phyloP scores from a whole-genome alignment of 2,329 filamentous ascomycete genomes.

The Cadophora malorum region DNA sequence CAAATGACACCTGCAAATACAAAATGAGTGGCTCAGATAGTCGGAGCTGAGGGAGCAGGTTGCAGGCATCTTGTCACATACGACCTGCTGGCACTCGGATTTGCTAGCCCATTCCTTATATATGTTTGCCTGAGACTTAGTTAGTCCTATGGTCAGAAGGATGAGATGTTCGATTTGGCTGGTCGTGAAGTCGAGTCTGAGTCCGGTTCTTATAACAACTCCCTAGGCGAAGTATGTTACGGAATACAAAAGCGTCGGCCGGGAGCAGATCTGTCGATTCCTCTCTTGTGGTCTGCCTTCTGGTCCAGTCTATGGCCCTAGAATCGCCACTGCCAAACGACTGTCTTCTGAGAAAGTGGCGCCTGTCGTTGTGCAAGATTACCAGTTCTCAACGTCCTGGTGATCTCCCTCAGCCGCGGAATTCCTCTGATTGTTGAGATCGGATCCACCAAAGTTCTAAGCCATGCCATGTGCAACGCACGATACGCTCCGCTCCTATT shows the following conservation, averaged over 20 bases:
- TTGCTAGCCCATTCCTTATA: background rate
- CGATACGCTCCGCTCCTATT: background rate
- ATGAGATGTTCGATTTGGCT: background rate
- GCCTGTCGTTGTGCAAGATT: background rate
- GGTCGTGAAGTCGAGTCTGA: background rate
- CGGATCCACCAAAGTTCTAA: background rate
- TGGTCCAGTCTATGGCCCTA: background rate
- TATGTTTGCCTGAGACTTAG: background rate
- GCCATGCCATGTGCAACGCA: background rate
- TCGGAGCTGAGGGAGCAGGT: background rate
- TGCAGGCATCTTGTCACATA: slow-evolving; percentile 1
- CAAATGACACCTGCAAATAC: background rate
- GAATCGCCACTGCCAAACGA: background rate
- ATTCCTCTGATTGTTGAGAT: background rate
- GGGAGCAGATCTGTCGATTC: background rate
- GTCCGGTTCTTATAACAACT: background rate
- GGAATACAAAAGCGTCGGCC: background rate
- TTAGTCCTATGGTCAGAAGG: too few relatives aligned
- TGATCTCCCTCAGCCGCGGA: background rate
- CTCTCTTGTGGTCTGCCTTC: background rate
- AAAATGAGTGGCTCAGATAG: background rate
- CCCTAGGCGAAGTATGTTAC: background rate
- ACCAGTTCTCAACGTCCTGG: background rate
- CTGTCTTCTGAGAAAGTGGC: background rate
- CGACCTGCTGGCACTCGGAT: background rate